A percentile compares a stretch with the other conserved stretches of the same genome.
Evolutionary conservation across 192 early-diverging fungal species (phyloP).

Genomic region (Allomyces javanicus): DNA sequence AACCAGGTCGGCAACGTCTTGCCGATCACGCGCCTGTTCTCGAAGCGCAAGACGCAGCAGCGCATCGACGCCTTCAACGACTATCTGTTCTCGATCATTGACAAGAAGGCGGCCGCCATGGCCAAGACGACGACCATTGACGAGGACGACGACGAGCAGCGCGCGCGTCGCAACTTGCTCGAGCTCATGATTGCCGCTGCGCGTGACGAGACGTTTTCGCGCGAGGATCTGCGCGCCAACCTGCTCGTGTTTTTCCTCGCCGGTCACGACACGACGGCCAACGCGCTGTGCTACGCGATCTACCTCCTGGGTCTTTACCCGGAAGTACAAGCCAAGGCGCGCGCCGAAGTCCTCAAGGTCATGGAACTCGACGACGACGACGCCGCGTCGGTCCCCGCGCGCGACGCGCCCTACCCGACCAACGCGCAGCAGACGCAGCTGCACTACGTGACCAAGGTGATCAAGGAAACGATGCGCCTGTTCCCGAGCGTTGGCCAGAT

Average conservation of each 20-base stretch:
- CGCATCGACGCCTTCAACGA: background rate
- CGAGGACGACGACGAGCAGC: background rate
- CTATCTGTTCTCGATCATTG: background rate
- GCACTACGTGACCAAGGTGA: background rate
- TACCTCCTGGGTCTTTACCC: background rate
- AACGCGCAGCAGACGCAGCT: background rate
- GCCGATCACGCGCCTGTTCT: background rate
- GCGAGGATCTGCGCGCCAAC: background rate
- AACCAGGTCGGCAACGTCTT: background rate
- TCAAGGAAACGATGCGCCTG: background rate
- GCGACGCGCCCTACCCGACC: background rate
- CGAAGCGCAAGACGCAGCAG: background rate
- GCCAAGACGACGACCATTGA: background rate
- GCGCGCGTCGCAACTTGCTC: background rate
- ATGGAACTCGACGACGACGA: background rate
- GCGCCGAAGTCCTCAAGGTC: background rate
- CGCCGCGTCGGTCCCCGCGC: background rate
- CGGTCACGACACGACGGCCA: background rate
- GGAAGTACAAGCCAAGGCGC: background rate
- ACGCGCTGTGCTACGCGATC: background rate
- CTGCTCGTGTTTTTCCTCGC: background rate
- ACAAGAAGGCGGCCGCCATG: background rate
- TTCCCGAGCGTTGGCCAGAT: background rate
- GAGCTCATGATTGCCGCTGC: background rate
- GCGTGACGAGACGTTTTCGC: background rate